These are phyloP conservation scores for Penicillium herquei DNA, from an alignment of 495 filamentous ascomycete genomes.

Conservation along the genomic window DNA sequence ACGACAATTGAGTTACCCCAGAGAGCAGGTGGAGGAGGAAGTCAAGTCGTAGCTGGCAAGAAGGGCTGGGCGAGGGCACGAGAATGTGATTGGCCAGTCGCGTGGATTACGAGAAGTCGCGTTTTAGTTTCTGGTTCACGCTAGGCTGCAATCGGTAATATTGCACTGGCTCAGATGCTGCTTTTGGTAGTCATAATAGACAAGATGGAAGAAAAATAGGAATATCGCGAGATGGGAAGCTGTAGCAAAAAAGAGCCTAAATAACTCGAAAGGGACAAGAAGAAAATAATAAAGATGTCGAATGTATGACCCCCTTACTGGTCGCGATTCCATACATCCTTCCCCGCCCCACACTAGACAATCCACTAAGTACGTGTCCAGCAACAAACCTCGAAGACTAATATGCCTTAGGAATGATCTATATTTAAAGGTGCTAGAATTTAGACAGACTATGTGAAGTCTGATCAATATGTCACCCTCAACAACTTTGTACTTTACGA, in stretches of 20 bases:
- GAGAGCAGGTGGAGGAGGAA: constrained; percentile 10
- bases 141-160: constrained; percentile 25
- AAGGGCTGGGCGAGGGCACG: constrained; percentile 7
- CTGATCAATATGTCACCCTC: too few relatives aligned
- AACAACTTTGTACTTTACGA: too few relatives aligned
- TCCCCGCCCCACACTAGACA: neutral
- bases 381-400: too few relatives aligned
- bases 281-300: neutral
- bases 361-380: too few relatives aligned
- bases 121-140: constrained; percentile 13
- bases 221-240: too few relatives aligned
- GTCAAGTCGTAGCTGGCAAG: constrained; percentile 15
- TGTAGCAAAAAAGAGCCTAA: too few relatives aligned
- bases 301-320: neutral
- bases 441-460: too few relatives aligned
- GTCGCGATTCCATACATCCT: neutral
- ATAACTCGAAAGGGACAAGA: neutral
- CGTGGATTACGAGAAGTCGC: constrained; percentile 15
- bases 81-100: constrained; percentile 19
- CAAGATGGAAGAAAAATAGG: neutral
- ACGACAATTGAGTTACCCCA: neutral
- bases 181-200: neutral
- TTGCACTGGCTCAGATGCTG: constrained; percentile 6
- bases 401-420: too few relatives aligned
- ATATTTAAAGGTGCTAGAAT: too few relatives aligned